These are phyloP conservation scores for Penstemon davidsonii DNA, from an alignment of 257 asterid species.

Conservation along the genomic window DNA sequence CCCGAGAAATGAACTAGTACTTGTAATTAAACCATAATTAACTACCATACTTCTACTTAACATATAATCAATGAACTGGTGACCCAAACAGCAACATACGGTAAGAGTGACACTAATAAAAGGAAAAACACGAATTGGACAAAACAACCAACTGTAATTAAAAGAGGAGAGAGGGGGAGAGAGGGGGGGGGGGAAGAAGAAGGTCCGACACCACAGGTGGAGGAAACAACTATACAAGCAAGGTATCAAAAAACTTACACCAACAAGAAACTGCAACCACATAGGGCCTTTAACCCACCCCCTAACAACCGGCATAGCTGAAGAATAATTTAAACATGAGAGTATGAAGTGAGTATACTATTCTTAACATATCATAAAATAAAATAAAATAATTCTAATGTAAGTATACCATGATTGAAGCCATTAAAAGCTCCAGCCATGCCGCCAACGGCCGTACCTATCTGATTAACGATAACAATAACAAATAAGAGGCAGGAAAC, in stretches of 20 bases:
- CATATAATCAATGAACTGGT: neutral
- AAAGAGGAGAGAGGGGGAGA: neutral
- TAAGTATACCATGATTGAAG: slow-evolving; percentile 54
- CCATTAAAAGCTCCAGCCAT: slow-evolving; percentile 80
- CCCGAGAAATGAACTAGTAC: neutral
- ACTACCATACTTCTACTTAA: slow-evolving; percentile 5
- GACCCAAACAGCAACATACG: neutral
- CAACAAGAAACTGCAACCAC: slow-evolving; percentile 88
- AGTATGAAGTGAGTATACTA: slow-evolving; percentile 9
- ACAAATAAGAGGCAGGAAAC: slow-evolving; percentile 2
- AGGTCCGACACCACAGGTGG: slow-evolving; percentile 4
- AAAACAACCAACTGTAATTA: slow-evolving; percentile 14
- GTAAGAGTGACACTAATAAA: neutral
- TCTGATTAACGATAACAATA: slow-evolving; percentile 40
- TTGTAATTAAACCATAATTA: neutral
- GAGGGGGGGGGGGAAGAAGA: neutral
- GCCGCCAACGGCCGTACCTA: slow-evolving; percentile 94
- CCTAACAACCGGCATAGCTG: slow-evolving; percentile 86
- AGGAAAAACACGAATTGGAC: neutral
- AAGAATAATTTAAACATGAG: slow-evolving; percentile 21
- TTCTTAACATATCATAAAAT: neutral
- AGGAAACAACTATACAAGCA: neutral
- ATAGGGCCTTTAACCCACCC: slow-evolving; percentile 84
- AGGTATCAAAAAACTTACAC: slow-evolving; percentile 51
- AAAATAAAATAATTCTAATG: slow-evolving; percentile 1